Conservation (phyloP, 495 filamentous ascomycete species). For the Neurospora tetraspora region DNA sequence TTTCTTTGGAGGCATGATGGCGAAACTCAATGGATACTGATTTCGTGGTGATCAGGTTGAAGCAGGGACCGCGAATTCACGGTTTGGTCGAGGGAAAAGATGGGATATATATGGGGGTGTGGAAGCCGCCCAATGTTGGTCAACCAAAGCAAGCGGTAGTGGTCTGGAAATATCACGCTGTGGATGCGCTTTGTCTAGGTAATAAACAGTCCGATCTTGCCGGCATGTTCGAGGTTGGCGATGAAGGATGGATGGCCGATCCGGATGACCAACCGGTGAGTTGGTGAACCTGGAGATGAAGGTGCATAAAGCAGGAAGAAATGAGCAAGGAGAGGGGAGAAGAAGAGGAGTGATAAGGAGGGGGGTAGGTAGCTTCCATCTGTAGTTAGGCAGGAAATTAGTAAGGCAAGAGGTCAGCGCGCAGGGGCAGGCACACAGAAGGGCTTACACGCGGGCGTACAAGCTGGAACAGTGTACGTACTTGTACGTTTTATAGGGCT, state of each 20-base stretch:
- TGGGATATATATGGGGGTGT: background rate
- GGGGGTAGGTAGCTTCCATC: background rate
- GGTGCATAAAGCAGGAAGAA: background rate
- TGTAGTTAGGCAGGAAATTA: background rate
- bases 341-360: background rate
- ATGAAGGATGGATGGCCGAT: background rate
- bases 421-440: background rate
- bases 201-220: background rate
- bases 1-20: constrained; percentile 7
- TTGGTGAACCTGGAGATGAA: background rate
- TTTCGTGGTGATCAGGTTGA: background rate
- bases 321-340: background rate
- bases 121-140: background rate
- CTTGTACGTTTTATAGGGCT: background rate
- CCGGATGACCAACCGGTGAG: background rate
- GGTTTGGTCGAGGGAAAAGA: background rate
- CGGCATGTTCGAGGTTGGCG: background rate
- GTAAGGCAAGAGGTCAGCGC: background rate
- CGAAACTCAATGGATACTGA: background rate
- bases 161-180: background rate
- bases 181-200: background rate
- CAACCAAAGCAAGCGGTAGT: background rate
- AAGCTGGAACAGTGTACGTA: background rate
- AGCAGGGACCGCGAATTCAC: background rate
- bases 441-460: background rate